Evolutionary conservation across 2,329 filamentous ascomycete species (phyloP).

Genomic region (Hypoxylon sp.): DNA sequence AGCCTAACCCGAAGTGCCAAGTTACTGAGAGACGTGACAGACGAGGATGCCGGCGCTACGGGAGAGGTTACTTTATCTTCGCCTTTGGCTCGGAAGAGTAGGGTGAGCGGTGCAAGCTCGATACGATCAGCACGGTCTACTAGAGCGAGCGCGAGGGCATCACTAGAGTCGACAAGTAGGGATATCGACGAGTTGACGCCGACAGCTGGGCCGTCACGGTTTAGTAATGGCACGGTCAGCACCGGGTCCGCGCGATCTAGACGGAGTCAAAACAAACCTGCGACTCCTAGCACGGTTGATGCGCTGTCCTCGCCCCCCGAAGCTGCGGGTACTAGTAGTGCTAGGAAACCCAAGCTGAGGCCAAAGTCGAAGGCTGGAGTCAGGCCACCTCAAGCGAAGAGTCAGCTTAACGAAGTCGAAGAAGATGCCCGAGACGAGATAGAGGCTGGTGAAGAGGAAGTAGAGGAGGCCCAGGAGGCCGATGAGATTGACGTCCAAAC

Average conservation of each 20-base stretch:
- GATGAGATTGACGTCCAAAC: slow-evolving; percentile 55
- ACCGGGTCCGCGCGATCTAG: slow-evolving; percentile 38
- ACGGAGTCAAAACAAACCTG: slow-evolving; percentile 35
- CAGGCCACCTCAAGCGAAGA: slow-evolving; percentile 19
- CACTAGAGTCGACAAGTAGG: slow-evolving; percentile 24
- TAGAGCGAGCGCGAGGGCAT: slow-evolving; percentile 33
- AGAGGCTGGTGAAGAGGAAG: too few relatives aligned
- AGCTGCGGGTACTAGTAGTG: slow-evolving; percentile 41
- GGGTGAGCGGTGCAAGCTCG: slow-evolving; percentile 46
- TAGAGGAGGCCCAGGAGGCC: slow-evolving; percentile 46
- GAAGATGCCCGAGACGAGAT: slow-evolving; percentile 37
- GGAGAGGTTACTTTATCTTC: slow-evolving; percentile 50
- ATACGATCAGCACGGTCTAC: slow-evolving; percentile 44
- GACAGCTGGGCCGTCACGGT: slow-evolving; percentile 26
- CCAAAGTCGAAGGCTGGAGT: slow-evolving; percentile 23
- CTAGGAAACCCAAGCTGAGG: slow-evolving; percentile 40
- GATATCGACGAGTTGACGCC: slow-evolving; percentile 37
- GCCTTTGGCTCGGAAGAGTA: slow-evolving; percentile 54
- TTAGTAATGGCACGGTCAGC: slow-evolving; percentile 31
- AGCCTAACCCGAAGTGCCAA: slow-evolving; percentile 51
- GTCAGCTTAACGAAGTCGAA: slow-evolving; percentile 30
- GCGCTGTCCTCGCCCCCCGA: slow-evolving; percentile 43
- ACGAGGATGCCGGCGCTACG: slow-evolving; percentile 42
- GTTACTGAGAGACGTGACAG: slow-evolving; percentile 52
- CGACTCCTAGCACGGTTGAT: slow-evolving; percentile 33